A percentile compares a stretch with the other conserved stretches of the same genome.
These are phyloP conservation scores for Annulohypoxylon truncatum DNA, from an alignment of 2,329 filamentous ascomycete species.

Conservation along the genomic window DNA sequence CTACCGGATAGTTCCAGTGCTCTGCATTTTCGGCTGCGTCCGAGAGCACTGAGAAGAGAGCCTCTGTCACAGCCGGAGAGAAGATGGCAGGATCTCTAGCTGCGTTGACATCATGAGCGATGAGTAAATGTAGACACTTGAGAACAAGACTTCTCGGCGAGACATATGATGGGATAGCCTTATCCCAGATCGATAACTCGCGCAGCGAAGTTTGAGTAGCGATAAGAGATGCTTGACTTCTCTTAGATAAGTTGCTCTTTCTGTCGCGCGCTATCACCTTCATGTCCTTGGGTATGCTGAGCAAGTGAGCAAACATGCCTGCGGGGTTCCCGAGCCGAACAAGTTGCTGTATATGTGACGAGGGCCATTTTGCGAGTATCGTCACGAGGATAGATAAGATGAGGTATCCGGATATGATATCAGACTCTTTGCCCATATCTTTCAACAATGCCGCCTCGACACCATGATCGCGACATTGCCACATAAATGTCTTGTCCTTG, in stretches of 20 bases:
- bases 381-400: slow-evolving; percentile 72
- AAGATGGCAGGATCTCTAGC: slow-evolving; percentile 63
- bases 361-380: slow-evolving; percentile 70
- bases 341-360: slow-evolving; percentile 68
- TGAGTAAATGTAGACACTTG: slow-evolving; percentile 69
- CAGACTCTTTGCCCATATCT: slow-evolving; percentile 68
- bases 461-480: slow-evolving; percentile 79
- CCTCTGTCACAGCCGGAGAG: slow-evolving; percentile 59
- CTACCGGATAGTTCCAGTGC: slow-evolving; percentile 53
- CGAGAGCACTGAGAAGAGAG: slow-evolving; percentile 60
- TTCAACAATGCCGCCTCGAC: slow-evolving; percentile 76
- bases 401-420: slow-evolving; percentile 71
- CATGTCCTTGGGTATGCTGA: slow-evolving; percentile 67
- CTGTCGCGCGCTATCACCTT: slow-evolving; percentile 71
- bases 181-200: slow-evolving; percentile 70
- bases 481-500: slow-evolving; percentile 70
- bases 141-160: slow-evolving; percentile 74
- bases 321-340: slow-evolving; percentile 66
- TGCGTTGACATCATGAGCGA: slow-evolving; percentile 62
- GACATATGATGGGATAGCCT: slow-evolving; percentile 60
- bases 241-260: slow-evolving; percentile 75
- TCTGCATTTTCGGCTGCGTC: slow-evolving; percentile 50
- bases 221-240: slow-evolving; percentile 66
- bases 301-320: slow-evolving; percentile 65
- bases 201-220: slow-evolving; percentile 66